Conservation (phyloP, 2,329 filamentous ascomycete species). For the Aureobasidium mangrovei region DNA sequence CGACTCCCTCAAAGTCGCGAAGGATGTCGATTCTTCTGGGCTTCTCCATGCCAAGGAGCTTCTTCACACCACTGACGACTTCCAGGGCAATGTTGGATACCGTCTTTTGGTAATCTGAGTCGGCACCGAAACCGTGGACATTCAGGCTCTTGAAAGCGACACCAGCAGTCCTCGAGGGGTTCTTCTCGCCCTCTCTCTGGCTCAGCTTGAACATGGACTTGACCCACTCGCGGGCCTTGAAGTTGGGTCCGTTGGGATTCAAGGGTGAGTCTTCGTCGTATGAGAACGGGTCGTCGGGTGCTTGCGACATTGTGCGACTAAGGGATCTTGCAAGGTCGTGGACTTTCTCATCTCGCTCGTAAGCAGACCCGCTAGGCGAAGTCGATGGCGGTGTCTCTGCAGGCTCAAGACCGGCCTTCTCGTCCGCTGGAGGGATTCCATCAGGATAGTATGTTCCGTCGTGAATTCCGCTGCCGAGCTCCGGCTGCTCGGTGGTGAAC, state of each 20-base stretch:
- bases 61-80: slow-evolving; percentile 30
- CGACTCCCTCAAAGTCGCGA: slow-evolving; percentile 57
- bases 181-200: slow-evolving; percentile 33
- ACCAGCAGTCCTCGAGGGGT: slow-evolving; percentile 37
- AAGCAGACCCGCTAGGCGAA: slow-evolving; percentile 3
- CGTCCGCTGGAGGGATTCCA: slow-evolving; percentile 15
- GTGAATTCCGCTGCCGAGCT: slow-evolving; percentile 14
- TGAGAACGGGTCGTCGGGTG: slow-evolving; percentile 30
- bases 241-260: slow-evolving; percentile 39
- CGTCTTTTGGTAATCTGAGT: slow-evolving; percentile 44
- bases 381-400: slow-evolving; percentile 8
- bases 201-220: slow-evolving; percentile 42
- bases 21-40: slow-evolving; percentile 49
- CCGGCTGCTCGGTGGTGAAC: not conserved
- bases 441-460: slow-evolving; percentile 17
- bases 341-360: slow-evolving; percentile 9
- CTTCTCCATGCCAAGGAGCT: slow-evolving; percentile 22
- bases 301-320: slow-evolving; percentile 12
- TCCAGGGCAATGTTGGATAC: slow-evolving; percentile 41
- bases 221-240: slow-evolving; percentile 41
- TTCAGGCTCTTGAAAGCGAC: slow-evolving; percentile 39
- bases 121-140: slow-evolving; percentile 41
- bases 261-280: slow-evolving; percentile 32
- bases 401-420: slow-evolving; percentile 9
- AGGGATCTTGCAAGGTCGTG: slow-evolving; percentile 1